Evolutionary conservation across 495 filamentous ascomycete genomes (phyloP), one percentile per base, ranked within the genome.

Genomic region (Neurospora tetraspora): DNA sequence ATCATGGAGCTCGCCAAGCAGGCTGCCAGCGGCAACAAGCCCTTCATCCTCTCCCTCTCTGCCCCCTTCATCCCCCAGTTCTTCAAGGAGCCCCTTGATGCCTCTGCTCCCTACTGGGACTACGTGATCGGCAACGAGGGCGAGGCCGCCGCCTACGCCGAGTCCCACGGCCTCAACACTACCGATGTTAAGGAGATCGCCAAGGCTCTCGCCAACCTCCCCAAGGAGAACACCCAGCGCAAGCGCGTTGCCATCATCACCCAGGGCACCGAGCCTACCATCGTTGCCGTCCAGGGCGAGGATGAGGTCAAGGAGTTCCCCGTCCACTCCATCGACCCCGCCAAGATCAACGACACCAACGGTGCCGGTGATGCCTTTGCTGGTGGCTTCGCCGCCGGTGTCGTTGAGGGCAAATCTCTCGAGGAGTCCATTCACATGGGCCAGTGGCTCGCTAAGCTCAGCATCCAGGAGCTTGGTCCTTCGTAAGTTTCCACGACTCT

Each of bases 291-390:
- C 69, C 87, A 88, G 77, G 90, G 89, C 73, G 87, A 92, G 80
- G 87, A 90, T 42, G 86, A 88, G 74, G 86, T 93, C 71, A 89
- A 91, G 84, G 86, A 92, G 82, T 93, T 88, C 86, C 86, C 86
- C n/a, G 93, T 99, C 39, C 93, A 91, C 78, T 84, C 86, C 73
- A 91, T 98, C 79, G 83, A 86, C 71, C 84, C 88, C 80, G 86
- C 88, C 38, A 83, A 91, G 82, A 97, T 99, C 80, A 89, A 89
- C 79, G 96, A 99, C 84, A 98, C 96, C 77, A 99, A 94, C 80
- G 96, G 96, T 79, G 96, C 96, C 73, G 96, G 94, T 82, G 96
- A 99, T 82, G 96, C 96, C 40, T 99, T 98, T 78, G 94, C 94
- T 70, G 96, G 94, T 79, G 96, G 96, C 73, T 94, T 99, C 84